A percentile compares a stretch with the other conserved stretches of the same genome.
Conservation (phyloP, 495 filamentous ascomycete species). For the Penicillium psychrofluorescens region DNA sequence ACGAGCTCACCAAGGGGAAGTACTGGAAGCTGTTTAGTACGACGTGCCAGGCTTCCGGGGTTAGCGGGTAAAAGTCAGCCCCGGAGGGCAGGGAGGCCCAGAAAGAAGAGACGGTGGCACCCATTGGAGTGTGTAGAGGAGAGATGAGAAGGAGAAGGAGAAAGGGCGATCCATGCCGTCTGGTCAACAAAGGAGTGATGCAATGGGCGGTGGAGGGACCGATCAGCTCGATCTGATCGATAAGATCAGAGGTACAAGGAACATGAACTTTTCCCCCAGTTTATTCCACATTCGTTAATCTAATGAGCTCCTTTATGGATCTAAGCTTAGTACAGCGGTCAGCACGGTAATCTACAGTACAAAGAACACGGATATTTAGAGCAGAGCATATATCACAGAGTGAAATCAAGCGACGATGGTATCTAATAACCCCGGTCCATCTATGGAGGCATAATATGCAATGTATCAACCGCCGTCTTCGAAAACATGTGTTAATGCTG, state of each 20-base stretch:
- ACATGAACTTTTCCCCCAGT: not conserved
- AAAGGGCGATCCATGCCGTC: not conserved
- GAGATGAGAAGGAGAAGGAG: not conserved
- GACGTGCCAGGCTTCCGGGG: slow-evolving; percentile 40
- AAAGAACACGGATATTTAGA: too few relatives aligned
- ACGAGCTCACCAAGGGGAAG: slow-evolving; percentile 33
- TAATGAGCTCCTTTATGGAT: too few relatives aligned
- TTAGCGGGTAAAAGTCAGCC: slow-evolving; percentile 42
- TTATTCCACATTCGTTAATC: too few relatives aligned
- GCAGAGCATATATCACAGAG: too few relatives aligned
- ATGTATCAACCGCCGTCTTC: too few relatives aligned
- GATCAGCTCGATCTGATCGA: not conserved
- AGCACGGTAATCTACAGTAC: too few relatives aligned
- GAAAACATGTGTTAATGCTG: not conserved
- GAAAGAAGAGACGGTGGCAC: slow-evolving; percentile 13
- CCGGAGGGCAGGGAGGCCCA: slow-evolving; percentile 13
- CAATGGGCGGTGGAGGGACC: slow-evolving; percentile 3
- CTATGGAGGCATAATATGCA: too few relatives aligned
- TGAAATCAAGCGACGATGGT: too few relatives aligned
- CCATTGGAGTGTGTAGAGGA: slow-evolving; percentile 11
- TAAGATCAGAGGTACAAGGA: too few relatives aligned
- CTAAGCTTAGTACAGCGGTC: too few relatives aligned
- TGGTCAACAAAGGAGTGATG: not conserved
- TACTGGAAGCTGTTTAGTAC: slow-evolving; percentile 44
- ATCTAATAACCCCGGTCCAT: too few relatives aligned